Evolutionary conservation across 805 yeast species (phyloP), one percentile per base, ranked within the genome.

Genomic region (Grigorovia transvaalensis): DNA sequence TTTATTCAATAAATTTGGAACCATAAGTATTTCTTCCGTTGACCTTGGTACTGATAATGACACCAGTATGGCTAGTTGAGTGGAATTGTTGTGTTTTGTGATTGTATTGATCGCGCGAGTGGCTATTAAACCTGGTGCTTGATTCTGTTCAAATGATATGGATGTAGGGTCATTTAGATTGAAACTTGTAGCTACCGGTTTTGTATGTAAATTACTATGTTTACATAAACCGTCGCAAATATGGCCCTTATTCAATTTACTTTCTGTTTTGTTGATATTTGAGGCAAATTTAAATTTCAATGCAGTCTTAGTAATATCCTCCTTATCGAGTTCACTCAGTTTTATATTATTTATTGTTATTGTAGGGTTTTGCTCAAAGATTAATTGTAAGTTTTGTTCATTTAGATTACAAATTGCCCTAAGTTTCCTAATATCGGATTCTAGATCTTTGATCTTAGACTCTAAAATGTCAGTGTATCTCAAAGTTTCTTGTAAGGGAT

Each of bases 381-480:
- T 38, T 3, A 38, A 4, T n/a, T 38, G 42, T 13, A 38, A 38
- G 4, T 38, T 38, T 38, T 64, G 65, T 46, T 63, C 65, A 53
- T 64, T 64, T 49, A 64, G 53, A 47, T 64, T 66, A 48, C 63
- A 59, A 20, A 65, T 46, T 5, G 86, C 85, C 38, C 77, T 73
- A 29, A 89, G 67, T 60, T 85, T 77, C 56, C 80, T 79, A 64
- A 87, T 88, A 60, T 88, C 95, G 2, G 84, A 78, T 65, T 88
- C 96, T 20, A 90, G 73, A 62, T 85, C 93, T 48, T 96, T 73
- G n/a, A 89, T 82, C 49, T 96, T 73, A 61, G 88, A 95, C 64
- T 89, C 97, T 50, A 89, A 67, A 2, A 89, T 82, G 68, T 89
- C 96, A 0, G 96, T 89, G 61, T 89, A 89, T 0, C 96, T 96